A percentile compares a stretch with the other conserved stretches of the same genome.
These are phyloP conservation scores for Plantago major DNA, from an alignment of 257 asterid genomes.

Conservation along the genomic window DNA sequence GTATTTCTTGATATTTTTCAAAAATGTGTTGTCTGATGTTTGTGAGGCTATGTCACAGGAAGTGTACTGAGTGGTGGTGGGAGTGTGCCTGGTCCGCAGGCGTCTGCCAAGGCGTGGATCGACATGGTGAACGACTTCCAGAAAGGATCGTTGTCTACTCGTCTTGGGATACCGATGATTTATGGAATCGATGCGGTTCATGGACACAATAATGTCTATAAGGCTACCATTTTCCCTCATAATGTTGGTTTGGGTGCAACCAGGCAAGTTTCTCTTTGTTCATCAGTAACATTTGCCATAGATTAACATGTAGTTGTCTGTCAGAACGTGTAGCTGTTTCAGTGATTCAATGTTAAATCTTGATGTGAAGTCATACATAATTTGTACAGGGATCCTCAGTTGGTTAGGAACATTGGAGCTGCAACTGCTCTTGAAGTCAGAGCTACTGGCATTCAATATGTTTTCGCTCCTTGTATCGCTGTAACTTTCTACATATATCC, in stretches of 20 bases:
- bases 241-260: conserved; percentile 71
- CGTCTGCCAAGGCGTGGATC: conserved; percentile 51
- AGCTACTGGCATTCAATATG: conserved; percentile 64
- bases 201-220: conserved; percentile 53
- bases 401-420: conserved; percentile 59
- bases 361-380: background rate
- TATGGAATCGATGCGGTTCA: conserved; percentile 75
- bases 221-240: conserved; percentile 65
- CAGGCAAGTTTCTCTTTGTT: conserved; percentile 31
- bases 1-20: background rate
- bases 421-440: conserved; percentile 76
- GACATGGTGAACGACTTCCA: conserved; percentile 61
- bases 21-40: background rate
- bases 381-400: conserved; percentile 45
- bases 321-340: background rate
- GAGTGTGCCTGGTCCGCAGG: conserved; percentile 46
- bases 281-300: too few relatives aligned
- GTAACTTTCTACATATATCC: conserved; percentile 21
- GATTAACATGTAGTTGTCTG: too few relatives aligned
- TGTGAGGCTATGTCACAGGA: conserved; percentile 28
- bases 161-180: conserved; percentile 57
- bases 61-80: conserved; percentile 76
- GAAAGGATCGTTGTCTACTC: conserved; percentile 51
- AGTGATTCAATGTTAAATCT: background rate
- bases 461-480: conserved; percentile 73